These are phyloP conservation scores for Calonectria hongkongensis DNA, from an alignment of 2,329 filamentous ascomycete species.

Conservation along the genomic window DNA sequence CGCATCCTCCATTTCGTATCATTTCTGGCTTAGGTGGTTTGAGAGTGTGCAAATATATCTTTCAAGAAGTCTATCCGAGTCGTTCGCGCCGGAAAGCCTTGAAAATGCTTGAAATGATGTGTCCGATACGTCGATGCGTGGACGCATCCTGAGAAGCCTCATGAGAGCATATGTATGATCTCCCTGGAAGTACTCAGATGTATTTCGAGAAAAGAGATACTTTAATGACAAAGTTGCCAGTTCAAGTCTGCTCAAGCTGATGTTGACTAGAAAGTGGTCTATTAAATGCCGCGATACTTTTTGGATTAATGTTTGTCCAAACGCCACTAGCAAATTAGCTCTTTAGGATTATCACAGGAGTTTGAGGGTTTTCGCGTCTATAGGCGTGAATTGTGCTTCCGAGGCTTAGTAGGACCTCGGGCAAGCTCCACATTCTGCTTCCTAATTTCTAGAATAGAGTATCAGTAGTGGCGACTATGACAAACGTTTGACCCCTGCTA, in stretches of 20 bases:
- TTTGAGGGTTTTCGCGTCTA: slow-evolving; percentile 49
- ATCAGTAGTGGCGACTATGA: slow-evolving; percentile 48
- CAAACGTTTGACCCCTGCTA: slow-evolving; percentile 45
- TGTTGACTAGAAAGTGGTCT: slow-evolving; percentile 59
- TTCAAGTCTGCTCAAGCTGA: slow-evolving; percentile 58
- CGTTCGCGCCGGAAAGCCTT: slow-evolving; percentile 59
- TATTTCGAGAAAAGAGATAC: slow-evolving; percentile 56
- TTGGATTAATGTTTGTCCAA: slow-evolving; percentile 55
- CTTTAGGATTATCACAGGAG: slow-evolving; percentile 53
- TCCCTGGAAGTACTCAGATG: slow-evolving; percentile 51
- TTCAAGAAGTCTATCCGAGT: slow-evolving; percentile 60
- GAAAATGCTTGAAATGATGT: slow-evolving; percentile 62
- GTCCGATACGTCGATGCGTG: slow-evolving; percentile 58
- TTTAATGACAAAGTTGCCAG: slow-evolving; percentile 56
- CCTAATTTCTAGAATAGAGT: slow-evolving; percentile 54
- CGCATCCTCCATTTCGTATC: slow-evolving; percentile 58
- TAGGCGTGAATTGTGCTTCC: slow-evolving; percentile 52
- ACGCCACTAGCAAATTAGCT: slow-evolving; percentile 57
- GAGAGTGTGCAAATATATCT: slow-evolving; percentile 58
- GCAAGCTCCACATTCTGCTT: slow-evolving; percentile 56
- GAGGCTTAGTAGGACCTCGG: slow-evolving; percentile 54
- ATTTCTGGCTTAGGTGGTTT: slow-evolving; percentile 48
- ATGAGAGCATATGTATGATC: slow-evolving; percentile 62
- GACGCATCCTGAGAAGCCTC: slow-evolving; percentile 59
- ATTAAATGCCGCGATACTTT: slow-evolving; percentile 56